Evolutionary conservation across 2,329 filamentous ascomycete species (phyloP), one percentile per base, ranked within the genome.

Genomic region (Beauveria asiatica): DNA sequence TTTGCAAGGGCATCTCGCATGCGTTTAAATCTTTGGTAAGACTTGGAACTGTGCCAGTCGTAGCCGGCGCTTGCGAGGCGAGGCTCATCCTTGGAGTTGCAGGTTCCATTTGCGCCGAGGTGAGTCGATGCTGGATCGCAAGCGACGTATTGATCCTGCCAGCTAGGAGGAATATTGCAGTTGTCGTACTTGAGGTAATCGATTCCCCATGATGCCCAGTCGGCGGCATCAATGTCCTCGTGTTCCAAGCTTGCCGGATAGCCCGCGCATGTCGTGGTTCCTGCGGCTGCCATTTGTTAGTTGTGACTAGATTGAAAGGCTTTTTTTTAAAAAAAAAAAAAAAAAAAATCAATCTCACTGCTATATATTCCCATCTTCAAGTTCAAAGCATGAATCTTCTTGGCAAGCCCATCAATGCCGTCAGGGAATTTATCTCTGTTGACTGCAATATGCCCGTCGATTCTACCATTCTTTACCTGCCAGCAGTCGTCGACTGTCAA

Each of bases 331-430:
- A 3, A 1, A n/a, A n/a, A n/a, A 23, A 2, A 3, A 1, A 23
- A 2, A 3, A 1, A 23, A 2, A 3, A 1, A 8, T n/a, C 17
- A 8, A 19, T 55, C 55, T 48, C 23, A 48, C 54, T 49, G 25
- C 80, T 80, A 66, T 88, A 88, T 61, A 88, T 85, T 1, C 85
- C 85, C 10, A 86, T 72, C 67, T 87, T 87, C 49, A 88, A 66
- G 2, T 82, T 83, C 63, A 83, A 66, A 2, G 65, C 70, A 62
- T 87, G 84, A 21, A 87, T 75, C 60, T 80, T 67, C 25, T 79
- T 70, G 1, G 82, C 83, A 1, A 81, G 69, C 0, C 78, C 76
- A 9, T 74, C 75, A 62, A 88, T 84, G 0, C 84, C 85, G 19
- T 77, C 71, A 0, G 85, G 84, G 61, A 87, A 88, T 60, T 78